Base-by-base conservation (phyloP, 768 basidiomycete species). In the Termitomyces sp. region DNA sequence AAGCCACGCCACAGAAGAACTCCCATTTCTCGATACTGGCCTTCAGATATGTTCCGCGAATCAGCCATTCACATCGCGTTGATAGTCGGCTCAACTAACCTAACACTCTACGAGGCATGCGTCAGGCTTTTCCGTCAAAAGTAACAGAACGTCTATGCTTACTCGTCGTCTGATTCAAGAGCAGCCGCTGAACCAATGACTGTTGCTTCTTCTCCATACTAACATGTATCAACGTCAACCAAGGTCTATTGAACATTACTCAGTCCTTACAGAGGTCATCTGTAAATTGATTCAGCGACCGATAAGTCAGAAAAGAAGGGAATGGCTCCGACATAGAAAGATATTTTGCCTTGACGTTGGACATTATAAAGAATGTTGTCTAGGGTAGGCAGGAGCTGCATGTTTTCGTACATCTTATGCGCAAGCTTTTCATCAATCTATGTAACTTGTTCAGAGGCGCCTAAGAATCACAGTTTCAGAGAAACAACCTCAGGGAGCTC, bases 1-100 rank as follows among this genome's bases (percentile, higher is more conserved):
- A 91, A 96, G 22, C 88, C 92, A 44, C 96, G 84, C 89, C 92
- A 96, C 1, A 96, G 77, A 8, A 97, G 80, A 6, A 95, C 94
- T 46, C 93, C 95, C 79, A 93, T 87, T 79, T 93, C 94, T 58
- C 92, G 90, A 69, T 98, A 98, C 80, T 98, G 95, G 52, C 89
- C 90, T 92, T 65, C 28, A 16, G 45, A 61, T 63, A 65, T 32
- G 22, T 39, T 45, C 50, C 40, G 22, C 48, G 32, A 33, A 44
- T 39, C 46, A 50, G 60, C 36, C 22, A 45, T 2, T 13, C 18
- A 52, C 6, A 24, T 22, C 33, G n/a, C 24, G 36, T 52, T 6
- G 2, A 48, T 9, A 20, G 15, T 16, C 9, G 35, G 16, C 9
- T 24, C 28, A 24, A 73, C 83, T 57, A 60, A 81, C 92, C 94